These are phyloP conservation scores for Gaillardinia entomophila DNA, from an alignment of 805 yeast genomes.

Conservation along the genomic window DNA sequence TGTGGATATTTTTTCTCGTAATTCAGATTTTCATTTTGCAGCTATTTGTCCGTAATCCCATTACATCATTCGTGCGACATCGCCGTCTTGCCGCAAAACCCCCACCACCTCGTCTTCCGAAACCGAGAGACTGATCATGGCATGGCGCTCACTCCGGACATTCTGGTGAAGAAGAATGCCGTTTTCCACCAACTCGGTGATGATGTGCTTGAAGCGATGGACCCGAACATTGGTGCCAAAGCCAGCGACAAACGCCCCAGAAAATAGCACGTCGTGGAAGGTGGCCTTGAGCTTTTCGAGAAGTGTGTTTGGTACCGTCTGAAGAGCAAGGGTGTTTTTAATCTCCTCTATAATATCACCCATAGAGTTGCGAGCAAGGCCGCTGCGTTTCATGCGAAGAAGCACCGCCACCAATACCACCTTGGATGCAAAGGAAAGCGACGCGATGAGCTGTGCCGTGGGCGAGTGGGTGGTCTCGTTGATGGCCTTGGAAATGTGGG, in stretches of 20 bases:
- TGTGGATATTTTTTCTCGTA: too few relatives aligned
- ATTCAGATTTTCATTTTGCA: too few relatives aligned
- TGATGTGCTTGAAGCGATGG: slow-evolving; percentile 51
- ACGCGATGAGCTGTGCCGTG: slow-evolving; percentile 47
- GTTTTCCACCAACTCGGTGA: slow-evolving; percentile 69
- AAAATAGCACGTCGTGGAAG: slow-evolving; percentile 20
- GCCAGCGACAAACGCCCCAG: slow-evolving; percentile 11
- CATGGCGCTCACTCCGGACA: slow-evolving; percentile 60
- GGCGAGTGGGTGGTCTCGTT: slow-evolving; percentile 77
- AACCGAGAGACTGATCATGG: slow-evolving; percentile 58
- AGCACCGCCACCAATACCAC: slow-evolving; percentile 66
- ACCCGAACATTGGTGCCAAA: slow-evolving; percentile 40
- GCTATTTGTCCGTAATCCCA: too few relatives aligned
- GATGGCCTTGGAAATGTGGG: slow-evolving; percentile 74
- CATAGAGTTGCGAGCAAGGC: slow-evolving; percentile 62
- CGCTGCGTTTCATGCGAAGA: slow-evolving; percentile 58
- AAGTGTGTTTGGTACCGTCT: slow-evolving; percentile 21
- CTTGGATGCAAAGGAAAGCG: slow-evolving; percentile 65
- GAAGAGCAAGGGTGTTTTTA: slow-evolving; percentile 42
- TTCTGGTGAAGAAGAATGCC: slow-evolving; percentile 72
- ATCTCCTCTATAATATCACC: slow-evolving; percentile 81
- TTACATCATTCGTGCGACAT: slow-evolving; percentile 1
- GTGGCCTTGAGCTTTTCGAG: slow-evolving; percentile 9
- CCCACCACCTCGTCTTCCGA: slow-evolving; percentile 64
- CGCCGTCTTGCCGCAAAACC: slow-evolving; percentile 52